Base-by-base conservation (phyloP, 1,139 yeast species). In the Blastobotrys elegans region DNA sequence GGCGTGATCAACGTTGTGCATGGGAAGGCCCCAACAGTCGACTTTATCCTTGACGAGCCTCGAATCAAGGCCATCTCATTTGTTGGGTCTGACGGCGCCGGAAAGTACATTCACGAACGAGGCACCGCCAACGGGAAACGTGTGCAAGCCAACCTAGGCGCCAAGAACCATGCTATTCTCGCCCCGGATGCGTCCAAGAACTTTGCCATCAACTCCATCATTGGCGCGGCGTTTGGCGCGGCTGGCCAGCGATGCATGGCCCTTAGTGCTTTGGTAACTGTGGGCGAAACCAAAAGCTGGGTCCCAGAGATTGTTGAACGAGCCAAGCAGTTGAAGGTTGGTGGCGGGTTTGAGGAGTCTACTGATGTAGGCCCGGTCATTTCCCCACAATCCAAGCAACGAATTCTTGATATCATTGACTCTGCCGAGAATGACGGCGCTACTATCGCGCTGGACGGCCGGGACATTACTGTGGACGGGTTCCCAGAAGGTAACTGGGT, bases 161-260 rank as follows among this genome's bases (percentile, higher is more conserved):
- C 90, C 40, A 83, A 83, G 68, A 83, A 83, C 70, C 90, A 83
- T 65, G 79, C 84, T 63, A 79, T 83, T 42, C 78, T 82, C 29
- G 73, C 81, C 55, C 89, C 89, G 7, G 90, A 83, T 60, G 88
- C 90, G 30, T 76, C 80, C 68, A 80, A 79, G 64, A 66, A 69
- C 53, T 84, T 80, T 56, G 80, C 85, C 50, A 68, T 84, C 55
- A 81, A 80, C 62, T 82, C 87, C 24, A 69, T 83, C 39, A 81
- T 74, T 48, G 90, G 90, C 41, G 89, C 92, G 39, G 87, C 88
- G 20, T 84, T 84, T 60, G 92, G 92, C 36, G 92, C 92, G 51
- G 90, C 90, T 31, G 92, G 92, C 51, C 90, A 83, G 70, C 77
- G 92, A 65, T 83, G 92, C 68, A 83, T 84, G 90, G 90, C 90